Base-by-base conservation (phyloP, 1,284 basidiomycete species). In the Microbotryum violaceum region DNA sequence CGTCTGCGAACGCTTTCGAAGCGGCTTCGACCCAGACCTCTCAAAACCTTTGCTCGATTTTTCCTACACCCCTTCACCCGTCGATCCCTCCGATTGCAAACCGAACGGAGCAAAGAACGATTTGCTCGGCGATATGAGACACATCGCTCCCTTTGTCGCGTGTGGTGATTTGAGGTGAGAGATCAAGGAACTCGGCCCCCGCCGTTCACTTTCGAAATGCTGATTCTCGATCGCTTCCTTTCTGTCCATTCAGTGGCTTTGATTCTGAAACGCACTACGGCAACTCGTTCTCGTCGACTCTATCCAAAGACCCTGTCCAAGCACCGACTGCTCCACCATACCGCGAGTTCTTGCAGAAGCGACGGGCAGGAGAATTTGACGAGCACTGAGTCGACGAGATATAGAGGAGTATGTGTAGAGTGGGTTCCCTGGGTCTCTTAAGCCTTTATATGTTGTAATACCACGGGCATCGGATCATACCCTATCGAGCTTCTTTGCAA, bases 1-100 rank as follows among this genome's bases (percentile, higher is more conserved):
- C 29, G 78, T 82, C 21, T 80, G 79, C 68, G 73, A 77, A 12
- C 78, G 78, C 58, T 81, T 80, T 70, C 72, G 75, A 44, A 69
- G 70, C 33, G 69, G 66, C 42, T 72, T 71, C 60, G 58, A 61
- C 21, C 68, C 70, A 42, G 70, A 70, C 44, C 61, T 73, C 51
- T 64, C 65, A 1, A 63, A 66, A 46, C 70, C 72, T 7, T 58
- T 74, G 6, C 68, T 72, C 61, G 66, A 70, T 54, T 65, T 71
- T 27, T 65, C 65, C 21, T 63, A 67, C 51, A 61, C 65, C 10
- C 50, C 63, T 4, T n/a, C 53, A 18, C 52, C 63, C 5, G 48
- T 23, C 6, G 37, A 31, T 1, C 10, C 49, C 31, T 18, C 42
- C 57, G 27, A 46, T 6, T 16, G 44, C 20, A 27, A 51, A 9